These are phyloP conservation scores for Hanseniaspora pseudoguilliermondii DNA, from an alignment of 805 yeast genomes.

Conservation along the genomic window DNA sequence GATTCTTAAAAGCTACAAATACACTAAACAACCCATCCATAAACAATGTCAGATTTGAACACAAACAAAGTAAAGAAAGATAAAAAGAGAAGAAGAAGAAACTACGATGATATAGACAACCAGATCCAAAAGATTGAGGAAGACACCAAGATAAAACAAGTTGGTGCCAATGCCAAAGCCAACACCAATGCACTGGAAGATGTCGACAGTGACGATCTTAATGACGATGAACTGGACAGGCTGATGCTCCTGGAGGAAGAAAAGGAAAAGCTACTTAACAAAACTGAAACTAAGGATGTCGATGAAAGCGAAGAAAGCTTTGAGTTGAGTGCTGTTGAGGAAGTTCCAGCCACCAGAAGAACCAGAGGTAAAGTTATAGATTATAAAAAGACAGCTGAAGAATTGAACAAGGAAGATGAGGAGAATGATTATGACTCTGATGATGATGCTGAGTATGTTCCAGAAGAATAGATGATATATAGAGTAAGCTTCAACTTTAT, in stretches of 20 bases:
- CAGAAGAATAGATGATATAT: neutral
- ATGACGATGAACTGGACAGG: constrained; percentile 10
- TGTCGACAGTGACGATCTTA: constrained; percentile 4
- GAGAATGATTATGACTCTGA: neutral
- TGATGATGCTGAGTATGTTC: constrained; percentile 8
- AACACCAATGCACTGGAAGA: neutral
- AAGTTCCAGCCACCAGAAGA: constrained; percentile 7
- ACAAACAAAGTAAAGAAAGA: constrained; percentile 5
- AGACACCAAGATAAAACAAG: neutral
- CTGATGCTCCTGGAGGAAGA: constrained; percentile 11
- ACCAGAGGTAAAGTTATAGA: constrained; percentile 14
- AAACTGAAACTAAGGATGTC: neutral
- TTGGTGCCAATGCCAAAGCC: neutral
- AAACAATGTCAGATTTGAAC: neutral
- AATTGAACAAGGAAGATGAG: neutral
- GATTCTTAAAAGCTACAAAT: too few relatives aligned
- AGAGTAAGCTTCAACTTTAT: too few relatives aligned
- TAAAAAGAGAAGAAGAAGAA: constrained; percentile 14
- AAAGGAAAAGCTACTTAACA: constrained; percentile 3
- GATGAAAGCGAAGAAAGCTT: constrained; percentile 9
- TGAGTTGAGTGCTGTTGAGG: constrained; percentile 5
- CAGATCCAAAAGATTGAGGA: constrained; percentile 6
- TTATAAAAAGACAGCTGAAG: constrained; percentile 10
- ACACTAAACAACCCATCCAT: neutral
- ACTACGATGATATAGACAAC: constrained; percentile 12